A percentile compares a stretch with the other conserved stretches of the same genome.
phyloP scores from a whole-genome alignment of 2,329 filamentous ascomycete genomes.

The Zelopaecilomyces penicillatus region DNA sequence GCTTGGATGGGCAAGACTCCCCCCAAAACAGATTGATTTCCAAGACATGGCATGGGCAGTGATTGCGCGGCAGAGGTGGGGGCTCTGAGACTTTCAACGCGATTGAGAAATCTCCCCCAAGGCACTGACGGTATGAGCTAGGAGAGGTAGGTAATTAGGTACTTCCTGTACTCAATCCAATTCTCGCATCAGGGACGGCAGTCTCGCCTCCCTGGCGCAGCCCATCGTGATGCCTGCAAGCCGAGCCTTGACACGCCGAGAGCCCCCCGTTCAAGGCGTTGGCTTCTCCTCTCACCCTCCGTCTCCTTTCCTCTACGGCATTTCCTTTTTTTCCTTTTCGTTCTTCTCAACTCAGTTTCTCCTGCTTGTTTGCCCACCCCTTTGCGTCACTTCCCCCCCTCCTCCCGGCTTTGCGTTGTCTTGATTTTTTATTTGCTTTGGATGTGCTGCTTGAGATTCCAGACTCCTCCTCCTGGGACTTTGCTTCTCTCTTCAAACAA shows the following conservation, averaged over 20 bases:
- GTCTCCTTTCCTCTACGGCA: background rate
- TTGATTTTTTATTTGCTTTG: background rate
- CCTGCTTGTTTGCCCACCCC: background rate
- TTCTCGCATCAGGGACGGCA: too few relatives aligned
- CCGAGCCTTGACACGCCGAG: too few relatives aligned
- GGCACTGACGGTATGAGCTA: too few relatives aligned
- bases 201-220: too few relatives aligned
- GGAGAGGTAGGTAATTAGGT: too few relatives aligned
- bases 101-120: too few relatives aligned
- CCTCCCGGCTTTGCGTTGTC: background rate
- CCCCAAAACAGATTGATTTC: constrained; percentile 1
- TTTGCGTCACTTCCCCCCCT: background rate
- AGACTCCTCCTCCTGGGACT: too few relatives aligned
- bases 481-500: too few relatives aligned
- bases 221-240: too few relatives aligned
- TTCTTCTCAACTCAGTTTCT: background rate
- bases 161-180: too few relatives aligned
- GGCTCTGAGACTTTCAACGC: background rate
- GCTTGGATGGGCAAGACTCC: constrained; percentile 1
- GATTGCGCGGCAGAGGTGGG: constrained; percentile 3
- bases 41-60: constrained; percentile 7
- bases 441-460: background rate
- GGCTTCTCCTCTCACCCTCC: constrained; percentile 1
- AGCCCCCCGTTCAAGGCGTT: background rate
- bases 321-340: background rate